Conservation (phyloP, 306 rosid species). For the Vachellia pachyceras region DNA sequence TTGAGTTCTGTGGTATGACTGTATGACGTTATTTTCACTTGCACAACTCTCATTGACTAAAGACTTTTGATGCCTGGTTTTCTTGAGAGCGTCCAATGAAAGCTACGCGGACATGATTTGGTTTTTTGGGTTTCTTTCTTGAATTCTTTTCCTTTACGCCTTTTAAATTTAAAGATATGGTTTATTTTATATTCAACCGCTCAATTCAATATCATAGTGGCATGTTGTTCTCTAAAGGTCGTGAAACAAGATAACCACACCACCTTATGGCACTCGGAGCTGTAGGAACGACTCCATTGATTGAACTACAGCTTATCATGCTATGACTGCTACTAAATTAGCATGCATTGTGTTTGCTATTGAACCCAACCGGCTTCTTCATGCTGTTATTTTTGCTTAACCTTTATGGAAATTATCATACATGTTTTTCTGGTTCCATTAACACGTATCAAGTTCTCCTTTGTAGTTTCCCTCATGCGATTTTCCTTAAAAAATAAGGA, state of each 20-base stretch:
- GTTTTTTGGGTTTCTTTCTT: neutral
- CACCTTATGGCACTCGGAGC: conserved; percentile 7
- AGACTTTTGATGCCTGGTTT: neutral
- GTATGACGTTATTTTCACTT: conserved; percentile 23
- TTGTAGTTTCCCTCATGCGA: neutral
- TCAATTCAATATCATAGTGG: conserved; percentile 26
- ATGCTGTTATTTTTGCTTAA: neutral
- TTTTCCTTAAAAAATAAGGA: neutral
- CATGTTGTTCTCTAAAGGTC: neutral
- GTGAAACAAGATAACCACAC: neutral
- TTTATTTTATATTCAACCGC: conserved; percentile 35
- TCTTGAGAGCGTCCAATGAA: neutral
- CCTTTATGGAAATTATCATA: neutral
- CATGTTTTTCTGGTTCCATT: neutral
- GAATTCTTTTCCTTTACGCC: conserved; percentile 19
- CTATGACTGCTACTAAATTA: neutral
- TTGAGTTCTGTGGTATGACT: conserved; percentile 16
- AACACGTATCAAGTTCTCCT: conserved; percentile 1
- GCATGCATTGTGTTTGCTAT: neutral
- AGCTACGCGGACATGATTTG: neutral
- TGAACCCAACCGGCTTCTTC: neutral
- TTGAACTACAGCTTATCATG: neutral
- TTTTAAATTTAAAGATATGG: conserved; percentile 32
- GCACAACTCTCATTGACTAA: neutral
- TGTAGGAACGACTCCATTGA: neutral